phyloP scores from a whole-genome alignment of 2,329 filamentous ascomycete species.

The Fusarium sambucinum region DNA sequence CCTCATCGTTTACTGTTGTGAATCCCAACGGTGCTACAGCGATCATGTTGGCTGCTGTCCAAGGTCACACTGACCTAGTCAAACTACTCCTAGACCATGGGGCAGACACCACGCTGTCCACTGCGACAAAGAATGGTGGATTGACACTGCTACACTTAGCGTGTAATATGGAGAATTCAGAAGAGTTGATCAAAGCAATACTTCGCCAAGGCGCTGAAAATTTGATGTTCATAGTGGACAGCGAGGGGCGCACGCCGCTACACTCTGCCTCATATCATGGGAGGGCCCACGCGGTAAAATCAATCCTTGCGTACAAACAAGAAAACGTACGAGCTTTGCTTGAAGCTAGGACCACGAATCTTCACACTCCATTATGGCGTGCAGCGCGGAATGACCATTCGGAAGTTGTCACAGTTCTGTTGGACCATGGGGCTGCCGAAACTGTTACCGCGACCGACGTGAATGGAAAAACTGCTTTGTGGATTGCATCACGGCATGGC shows the following conservation, averaged over 20 bases:
- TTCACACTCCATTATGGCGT: neutral
- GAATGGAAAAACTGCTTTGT: neutral
- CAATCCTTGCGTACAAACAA: neutral
- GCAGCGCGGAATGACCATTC: neutral
- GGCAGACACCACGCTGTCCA: fast-evolving
- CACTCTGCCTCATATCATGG: fast-evolving
- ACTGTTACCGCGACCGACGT: neutral
- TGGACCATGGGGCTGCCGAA: neutral
- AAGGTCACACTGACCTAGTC: fast-evolving
- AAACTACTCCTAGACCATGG: neutral
- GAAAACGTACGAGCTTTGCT: neutral
- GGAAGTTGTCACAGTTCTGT: neutral
- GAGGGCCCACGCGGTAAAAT: fast-evolving
- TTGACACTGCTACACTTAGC: fast-evolving
- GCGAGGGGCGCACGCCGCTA: fast-evolving
- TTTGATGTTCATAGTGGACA: fast-evolving
- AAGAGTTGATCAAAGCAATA: fast-evolving
- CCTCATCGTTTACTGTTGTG: fast-evolving
- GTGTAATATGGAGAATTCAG: fast-evolving
- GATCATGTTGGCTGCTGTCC: neutral
- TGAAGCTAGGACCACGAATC: neutral
- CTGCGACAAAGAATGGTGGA: fast-evolving
- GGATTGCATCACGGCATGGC: neutral
- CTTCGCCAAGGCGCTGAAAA: neutral
- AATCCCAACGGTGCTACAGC: fast-evolving